Evolutionary conservation across 768 basidiomycete species (phyloP), one percentile per base, ranked within the genome.

Genomic region (Baorangia bicolor): DNA sequence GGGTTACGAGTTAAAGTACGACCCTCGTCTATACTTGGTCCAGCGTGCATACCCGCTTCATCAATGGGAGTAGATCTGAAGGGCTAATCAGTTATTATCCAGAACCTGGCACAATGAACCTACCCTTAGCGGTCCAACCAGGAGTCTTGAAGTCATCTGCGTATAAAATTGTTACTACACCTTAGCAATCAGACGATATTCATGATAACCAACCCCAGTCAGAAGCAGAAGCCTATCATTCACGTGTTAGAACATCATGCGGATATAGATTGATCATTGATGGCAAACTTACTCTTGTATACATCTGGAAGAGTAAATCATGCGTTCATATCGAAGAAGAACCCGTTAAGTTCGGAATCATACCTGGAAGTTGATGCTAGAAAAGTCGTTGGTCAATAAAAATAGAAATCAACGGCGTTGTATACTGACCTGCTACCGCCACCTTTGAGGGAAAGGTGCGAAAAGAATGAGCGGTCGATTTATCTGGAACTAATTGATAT

Each of bases 141-240:
- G 80, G 78, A 20, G 78, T 78, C 76, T 87, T 88, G 78, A 88
- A 88, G 69, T 87, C 86, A 66, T 88, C 86, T 86, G 56, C 13
- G 37, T 20, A 45, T 13, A 27, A 31, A 30, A n/a, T n/a, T n/a
- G n/a, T 40, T 14, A 5, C 58, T 30, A 52, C 18, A 27, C 21
- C 8, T 18, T 5, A 25, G 18, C 10, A 21, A 38, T 16, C 30
- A 33, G 5, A 33, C n/a, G 9, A 42, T 35, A 42, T 28, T 28
- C n/a, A 38, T 49, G 14, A 40, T 20, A 33, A 60, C 77, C 41
- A 57, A 85, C 85, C 83, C 85, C 85, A 86, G 62, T 86, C 86
- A 27, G 85, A 86, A 10, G 81, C 84, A 40, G 85, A 87, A 33
- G 85, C 85, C 82, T 83, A 42, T n/a, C 11, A 40, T 31, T 30